Base-by-base conservation (phyloP, 495 filamentous ascomycete species). In the Penicillium nucicola region DNA sequence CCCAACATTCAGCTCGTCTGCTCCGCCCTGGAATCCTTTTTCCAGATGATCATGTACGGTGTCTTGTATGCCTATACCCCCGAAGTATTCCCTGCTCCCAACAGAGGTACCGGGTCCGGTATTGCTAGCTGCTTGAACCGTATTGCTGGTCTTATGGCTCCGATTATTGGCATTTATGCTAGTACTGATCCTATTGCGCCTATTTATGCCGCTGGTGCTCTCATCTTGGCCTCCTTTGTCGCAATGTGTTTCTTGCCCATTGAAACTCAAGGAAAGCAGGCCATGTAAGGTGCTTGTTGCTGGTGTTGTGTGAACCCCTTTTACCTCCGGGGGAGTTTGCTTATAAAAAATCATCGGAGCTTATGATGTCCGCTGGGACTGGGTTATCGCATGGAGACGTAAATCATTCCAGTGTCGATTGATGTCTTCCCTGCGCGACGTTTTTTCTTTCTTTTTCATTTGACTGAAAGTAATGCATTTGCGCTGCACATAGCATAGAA, bases 41-140 rank as follows among this genome's bases (percentile, higher is more conserved):
- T 79, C 66, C 72, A 81, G 61, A 77, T 78, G 49, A 70, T 75
- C 50, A 79, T 76, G 70, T 77, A 80, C 44, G 78, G 76, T 13
- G 77, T 81, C 1, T 46, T 84, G 3, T 80, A 79, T 45, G 72
- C 73, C 12, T 80, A 80, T 55, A 83, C 80, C 0, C 77, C 79
- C 1, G 81, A 83, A 46, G 69, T 82, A 2, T 77, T 83, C 60
- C 77, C 81, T 1, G 72, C 78, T 10, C 75, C 76, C 1, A 73
- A 79, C 47, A 67, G 80, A 13, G 81, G 79, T 5, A 80, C 76
- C 3, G 81, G 78, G 4, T 72, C 73, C 12, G 81, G 78, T 8
- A 74, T 82, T 22, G 70, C 74, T n/a, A 75, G 74, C 31, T 72
- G 69, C 42, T 56, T 79, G 61, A 79, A 80, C 50, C 67, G 78